Conservation (phyloP, 345 rosid genomes). For the Acer yangbiense region DNA sequence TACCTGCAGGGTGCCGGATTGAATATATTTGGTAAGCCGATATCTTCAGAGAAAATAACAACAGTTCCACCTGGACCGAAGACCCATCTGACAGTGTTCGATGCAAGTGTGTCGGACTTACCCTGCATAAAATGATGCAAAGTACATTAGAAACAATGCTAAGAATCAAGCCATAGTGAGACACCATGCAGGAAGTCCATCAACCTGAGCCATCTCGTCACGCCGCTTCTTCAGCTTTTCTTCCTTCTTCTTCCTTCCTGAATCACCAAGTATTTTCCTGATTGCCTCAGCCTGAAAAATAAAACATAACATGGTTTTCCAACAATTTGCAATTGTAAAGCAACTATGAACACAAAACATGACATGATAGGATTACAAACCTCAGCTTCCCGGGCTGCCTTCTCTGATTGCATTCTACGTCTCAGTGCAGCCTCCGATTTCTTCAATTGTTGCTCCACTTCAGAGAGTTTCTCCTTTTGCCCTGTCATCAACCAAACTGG, state of each 20-base stretch:
- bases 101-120: slow-evolving; percentile 47
- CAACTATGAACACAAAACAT: neutral
- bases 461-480: slow-evolving; percentile 72
- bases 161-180: neutral
- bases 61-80: slow-evolving; percentile 62
- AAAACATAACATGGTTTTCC: slow-evolving; percentile 17
- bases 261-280: slow-evolving; percentile 75
- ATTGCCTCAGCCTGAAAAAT: slow-evolving; percentile 75
- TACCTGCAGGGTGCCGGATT: slow-evolving; percentile 55
- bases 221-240: slow-evolving; percentile 61
- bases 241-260: slow-evolving; percentile 71
- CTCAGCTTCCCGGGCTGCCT: slow-evolving; percentile 81
- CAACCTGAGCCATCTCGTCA: slow-evolving; percentile 67
- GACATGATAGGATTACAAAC: slow-evolving; percentile 31
- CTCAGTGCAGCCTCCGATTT: slow-evolving; percentile 75
- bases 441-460: slow-evolving; percentile 72
- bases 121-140: slow-evolving; percentile 36
- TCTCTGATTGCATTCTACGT: slow-evolving; percentile 70
- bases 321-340: neutral
- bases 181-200: neutral
- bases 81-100: slow-evolving; percentile 63
- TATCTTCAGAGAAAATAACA: slow-evolving; percentile 63
- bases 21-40: slow-evolving; percentile 69
- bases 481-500: slow-evolving; percentile 36
- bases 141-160: slow-evolving; percentile 8